Evolutionary conservation across 2,329 filamentous ascomycete species (phyloP), one percentile per base, ranked within the genome.

Genomic region (Pestalotiopsis sp.): DNA sequence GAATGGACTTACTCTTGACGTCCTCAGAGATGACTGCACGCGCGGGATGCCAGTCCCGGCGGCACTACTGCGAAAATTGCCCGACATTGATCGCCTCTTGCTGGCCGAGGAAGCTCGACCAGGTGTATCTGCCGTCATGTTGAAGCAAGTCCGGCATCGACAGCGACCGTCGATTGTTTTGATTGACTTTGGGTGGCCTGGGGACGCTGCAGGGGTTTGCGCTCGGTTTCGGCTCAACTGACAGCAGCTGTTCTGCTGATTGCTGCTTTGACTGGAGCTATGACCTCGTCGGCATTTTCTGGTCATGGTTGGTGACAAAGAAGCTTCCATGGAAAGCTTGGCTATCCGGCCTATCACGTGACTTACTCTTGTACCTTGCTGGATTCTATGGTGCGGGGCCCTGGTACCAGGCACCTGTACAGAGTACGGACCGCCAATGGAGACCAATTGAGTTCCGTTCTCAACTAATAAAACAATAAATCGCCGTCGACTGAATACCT

Each of bases 1-100:
- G 52, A 59, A 20, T 36, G 6, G 31, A 65, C 77, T 75, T 75
- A 79, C 77, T 25, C 76, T 74, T 59, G 77, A 77, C 38, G 71
- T 69, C 41, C 71, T 69, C 3, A 76, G 61, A 12, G 75, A 75
- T 6, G 65, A 59, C 13, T 70, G 67, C 27, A 71, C 72, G 20
- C 75, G 74, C 61, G 73, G 71, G 25, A 75, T 72, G 59, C 71
- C 69, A 61, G 68, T 68, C 70, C 74, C 72, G 38, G 75, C 75
- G 27, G 69, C 69, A 70, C 76, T 78, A 65, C 74, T 74, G 49
- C 76, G 73, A 59, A 77, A 73, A 61, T 69, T 72, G 63, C 73
- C 73, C 27, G 72, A 71, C 76, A 79, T 77, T 36, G 70, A 64
- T 69, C 62, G 69, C 27, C 45, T 62, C 38, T 49, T 69, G 41